phyloP scores from a whole-genome alignment of 768 basidiomycete genomes.

The Mycena filopes region DNA sequence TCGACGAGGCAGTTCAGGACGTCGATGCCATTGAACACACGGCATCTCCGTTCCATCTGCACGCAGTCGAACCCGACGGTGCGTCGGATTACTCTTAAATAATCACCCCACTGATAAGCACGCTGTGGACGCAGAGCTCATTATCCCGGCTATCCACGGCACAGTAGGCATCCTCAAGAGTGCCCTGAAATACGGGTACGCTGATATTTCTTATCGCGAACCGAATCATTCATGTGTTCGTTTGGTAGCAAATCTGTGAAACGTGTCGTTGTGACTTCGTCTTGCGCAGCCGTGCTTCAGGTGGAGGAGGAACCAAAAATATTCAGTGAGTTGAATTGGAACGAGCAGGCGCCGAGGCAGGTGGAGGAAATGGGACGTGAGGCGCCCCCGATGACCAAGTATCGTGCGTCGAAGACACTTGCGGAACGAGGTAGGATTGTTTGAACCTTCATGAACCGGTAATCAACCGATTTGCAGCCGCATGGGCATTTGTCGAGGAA shows the following conservation, averaged over 20 bases:
- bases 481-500: slow-evolving; percentile 53
- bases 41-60: slow-evolving; percentile 69
- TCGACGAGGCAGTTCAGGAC: slow-evolving; percentile 82
- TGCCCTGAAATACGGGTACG: slow-evolving; percentile 52
- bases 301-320: slow-evolving; percentile 36
- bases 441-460: neutral
- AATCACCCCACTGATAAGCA: neutral
- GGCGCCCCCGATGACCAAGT: slow-evolving; percentile 54
- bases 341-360: slow-evolving; percentile 56
- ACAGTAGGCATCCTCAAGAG: slow-evolving; percentile 52
- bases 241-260: slow-evolving; percentile 48
- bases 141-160: slow-evolving; percentile 53
- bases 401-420: slow-evolving; percentile 68
- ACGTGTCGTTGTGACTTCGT: slow-evolving; percentile 72
- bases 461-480: slow-evolving; percentile 42
- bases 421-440: slow-evolving; percentile 61
- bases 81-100: neutral
- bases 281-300: slow-evolving; percentile 58
- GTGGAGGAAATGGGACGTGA: slow-evolving; percentile 61
- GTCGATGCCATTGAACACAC: slow-evolving; percentile 79
- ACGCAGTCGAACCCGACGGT: slow-evolving; percentile 57
- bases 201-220: neutral
- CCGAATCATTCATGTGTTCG: neutral
- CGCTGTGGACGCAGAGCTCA: slow-evolving; percentile 10
- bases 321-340: slow-evolving; percentile 69